Evolutionary conservation across 768 basidiomycete genomes (phyloP).

Genomic region (Pleurotus citrinopileatus): DNA sequence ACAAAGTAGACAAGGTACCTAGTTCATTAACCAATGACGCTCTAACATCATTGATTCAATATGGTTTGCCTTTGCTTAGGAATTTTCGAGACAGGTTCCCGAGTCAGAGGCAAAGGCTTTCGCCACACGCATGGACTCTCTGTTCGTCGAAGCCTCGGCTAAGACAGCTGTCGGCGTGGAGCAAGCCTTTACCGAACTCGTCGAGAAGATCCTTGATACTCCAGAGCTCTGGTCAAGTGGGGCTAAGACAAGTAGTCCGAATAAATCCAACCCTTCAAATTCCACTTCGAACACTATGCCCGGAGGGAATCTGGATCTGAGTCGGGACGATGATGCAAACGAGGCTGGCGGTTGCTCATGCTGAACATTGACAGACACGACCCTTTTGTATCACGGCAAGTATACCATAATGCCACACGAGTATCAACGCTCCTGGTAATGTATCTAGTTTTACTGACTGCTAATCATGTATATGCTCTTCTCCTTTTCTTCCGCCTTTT

Average conservation of each 20-base stretch:
- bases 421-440: not conserved
- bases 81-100: slow-evolving; percentile 86
- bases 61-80: slow-evolving; percentile 55
- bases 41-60: not conserved
- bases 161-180: slow-evolving; percentile 86
- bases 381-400: not conserved
- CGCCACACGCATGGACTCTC: slow-evolving; percentile 74
- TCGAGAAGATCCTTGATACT: slow-evolving; percentile 78
- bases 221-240: slow-evolving; percentile 67
- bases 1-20: slow-evolving; percentile 87
- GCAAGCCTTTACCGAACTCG: slow-evolving; percentile 72
- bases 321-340: slow-evolving; percentile 1
- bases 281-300: not conserved
- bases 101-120: slow-evolving; percentile 76
- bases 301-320: slow-evolving; percentile 1
- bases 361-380: not conserved
- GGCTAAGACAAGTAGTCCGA: not conserved
- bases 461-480: too few species aligned
- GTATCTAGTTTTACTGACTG: not conserved
- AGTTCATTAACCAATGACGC: not conserved
- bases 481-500: too few species aligned
- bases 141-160: slow-evolving; percentile 91
- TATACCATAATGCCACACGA: not conserved
- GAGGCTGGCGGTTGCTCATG: not conserved
- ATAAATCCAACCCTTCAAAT: not conserved